Evolutionary conservation across 257 asterid species (phyloP).

Genomic region (Lavandula angustifolia): DNA sequence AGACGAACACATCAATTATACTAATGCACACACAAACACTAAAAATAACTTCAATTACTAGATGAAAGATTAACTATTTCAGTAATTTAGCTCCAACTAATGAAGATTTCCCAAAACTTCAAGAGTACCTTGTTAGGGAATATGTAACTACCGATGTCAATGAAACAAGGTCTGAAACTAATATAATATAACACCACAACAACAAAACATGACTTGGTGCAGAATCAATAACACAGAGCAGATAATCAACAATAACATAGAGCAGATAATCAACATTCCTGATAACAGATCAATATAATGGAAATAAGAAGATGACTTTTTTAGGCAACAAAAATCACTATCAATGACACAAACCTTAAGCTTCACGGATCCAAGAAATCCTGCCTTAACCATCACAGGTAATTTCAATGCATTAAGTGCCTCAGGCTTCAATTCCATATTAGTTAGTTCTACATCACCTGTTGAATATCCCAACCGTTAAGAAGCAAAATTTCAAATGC

Average conservation of each 20-base stretch:
- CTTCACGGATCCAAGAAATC: conserved; percentile 96
- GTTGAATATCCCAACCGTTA: conserved; percentile 32
- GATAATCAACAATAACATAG: conserved; percentile 14
- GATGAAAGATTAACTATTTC: neutral
- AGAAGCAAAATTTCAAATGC: conserved; percentile 19
- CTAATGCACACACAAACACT: neutral
- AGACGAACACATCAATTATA: neutral
- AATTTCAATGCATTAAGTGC: conserved; percentile 96
- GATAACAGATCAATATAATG: conserved; percentile 20
- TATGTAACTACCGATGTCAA: neutral
- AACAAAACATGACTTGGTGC: neutral
- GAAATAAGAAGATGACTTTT: conserved; percentile 23
- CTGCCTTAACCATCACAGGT: conserved; percentile 97
- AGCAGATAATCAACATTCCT: conserved; percentile 19
- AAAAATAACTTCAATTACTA: neutral
- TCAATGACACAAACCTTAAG: conserved; percentile 73
- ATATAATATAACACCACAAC: neutral
- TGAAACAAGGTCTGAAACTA: neutral
- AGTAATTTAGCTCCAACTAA: neutral
- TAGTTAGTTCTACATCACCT: conserved; percentile 93
- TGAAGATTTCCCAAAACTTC: neutral
- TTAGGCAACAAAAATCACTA: conserved; percentile 17
- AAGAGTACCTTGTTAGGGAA: neutral
- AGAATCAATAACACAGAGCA: neutral
- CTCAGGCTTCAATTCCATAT: conserved; percentile 99